Evolutionary conservation across 805 yeast species (phyloP), one percentile per base, ranked within the genome.

Genomic region (Lipomyces sp.): DNA sequence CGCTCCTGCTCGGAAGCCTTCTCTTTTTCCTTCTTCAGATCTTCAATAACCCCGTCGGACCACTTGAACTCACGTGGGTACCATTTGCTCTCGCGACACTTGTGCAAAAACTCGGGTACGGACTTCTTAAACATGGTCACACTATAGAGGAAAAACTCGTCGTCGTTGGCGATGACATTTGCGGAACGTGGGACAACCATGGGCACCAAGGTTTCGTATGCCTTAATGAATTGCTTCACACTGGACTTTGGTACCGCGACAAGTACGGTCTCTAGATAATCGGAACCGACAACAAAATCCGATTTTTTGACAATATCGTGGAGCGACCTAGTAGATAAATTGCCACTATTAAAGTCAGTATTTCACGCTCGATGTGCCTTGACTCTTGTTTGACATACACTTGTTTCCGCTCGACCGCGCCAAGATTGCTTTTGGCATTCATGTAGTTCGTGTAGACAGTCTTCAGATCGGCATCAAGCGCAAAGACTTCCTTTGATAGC

Each of bases 171-270:
- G 66, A 95, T 83, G 60, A 84, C 79, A 34, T 82, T 77, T 0
- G 98, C 97, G 48, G 92, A 86, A 74, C 98, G 87, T 64, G 99
- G 99, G 48, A 95, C 96, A 50, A 95, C 97, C 82, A 91, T 89
- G 57, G 85, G 82, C 24, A 88, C 80, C 67, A 92, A 79, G 2
- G 90, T 83, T 80, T 95, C 99, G 80, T 95, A 95, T 13, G 83
- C 74, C 69, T 80, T 79, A 66, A 87, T 78, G 75, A 92, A 95
- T 45, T 86, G 89, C 54, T 82, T 78, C 45, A 48, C 39, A 32
- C 24, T 29, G 18, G 78, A 77, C 75, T 86, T 86, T 63, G 98
- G 98, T 32, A 95, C 96, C 0, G 94, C 99, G 61, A 95, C 82
- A 65, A 95, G 82, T n/a, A 91, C 82, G 0, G 97, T 92, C 58